A percentile compares a stretch with the other conserved stretches of the same genome.
These are phyloP conservation scores for Dactylellina leptospora DNA, from an alignment of 2,329 filamentous ascomycete genomes.

Conservation along the genomic window DNA sequence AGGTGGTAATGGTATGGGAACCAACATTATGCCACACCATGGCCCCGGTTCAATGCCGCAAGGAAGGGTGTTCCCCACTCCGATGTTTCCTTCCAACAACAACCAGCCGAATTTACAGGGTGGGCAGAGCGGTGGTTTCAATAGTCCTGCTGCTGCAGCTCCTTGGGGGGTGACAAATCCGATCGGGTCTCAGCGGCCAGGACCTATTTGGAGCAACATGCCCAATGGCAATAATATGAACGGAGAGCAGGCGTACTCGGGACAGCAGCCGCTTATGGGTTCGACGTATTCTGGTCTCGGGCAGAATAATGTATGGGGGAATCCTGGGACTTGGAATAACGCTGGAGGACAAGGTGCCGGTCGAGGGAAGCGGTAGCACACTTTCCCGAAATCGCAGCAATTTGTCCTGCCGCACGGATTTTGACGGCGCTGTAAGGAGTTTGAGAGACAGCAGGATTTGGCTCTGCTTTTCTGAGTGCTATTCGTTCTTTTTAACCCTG, in stretches of 20 bases:
- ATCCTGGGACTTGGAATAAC: conserved; percentile 34
- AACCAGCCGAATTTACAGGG: conserved; percentile 23
- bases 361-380: conserved; percentile 36
- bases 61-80: conserved; percentile 31
- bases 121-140: conserved; percentile 36
- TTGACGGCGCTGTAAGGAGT: conserved; percentile 45
- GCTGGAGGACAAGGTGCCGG: conserved; percentile 26
- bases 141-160: conserved; percentile 47
- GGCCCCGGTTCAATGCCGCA: conserved; percentile 12
- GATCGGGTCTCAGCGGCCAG: conserved; percentile 29
- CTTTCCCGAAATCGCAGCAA: conserved; percentile 2
- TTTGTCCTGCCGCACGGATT: conserved; percentile 29
- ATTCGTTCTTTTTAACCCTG: neutral
- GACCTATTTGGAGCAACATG: conserved; percentile 37
- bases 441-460: conserved; percentile 24
- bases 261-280: conserved; percentile 39
- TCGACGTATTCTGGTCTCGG: conserved; percentile 37
- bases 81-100: conserved; percentile 36
- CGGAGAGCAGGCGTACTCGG: conserved; percentile 19
- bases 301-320: conserved; percentile 50
- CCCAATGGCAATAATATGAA: conserved; percentile 33
- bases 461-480: conserved; percentile 11
- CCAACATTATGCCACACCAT: conserved; percentile 21
- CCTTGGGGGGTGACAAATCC: conserved; percentile 49
- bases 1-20: conserved; percentile 1